Conservation (phyloP, 2,329 filamentous ascomycete genomes). For the Trichoderma simmonsii region DNA sequence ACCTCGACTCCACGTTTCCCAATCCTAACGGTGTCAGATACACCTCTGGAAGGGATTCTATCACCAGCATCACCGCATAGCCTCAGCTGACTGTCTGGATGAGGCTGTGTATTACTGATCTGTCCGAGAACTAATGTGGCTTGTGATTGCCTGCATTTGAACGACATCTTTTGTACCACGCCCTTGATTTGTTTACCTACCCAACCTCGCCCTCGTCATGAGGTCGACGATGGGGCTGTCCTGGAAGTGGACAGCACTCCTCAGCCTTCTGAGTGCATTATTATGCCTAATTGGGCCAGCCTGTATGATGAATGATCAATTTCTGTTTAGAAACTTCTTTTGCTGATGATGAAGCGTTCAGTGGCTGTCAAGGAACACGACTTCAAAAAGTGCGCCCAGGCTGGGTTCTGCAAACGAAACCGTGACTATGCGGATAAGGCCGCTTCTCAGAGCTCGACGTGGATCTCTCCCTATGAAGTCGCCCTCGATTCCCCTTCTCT, state of each 20-base stretch:
- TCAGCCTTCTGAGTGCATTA: constrained; percentile 58
- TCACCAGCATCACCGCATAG: not conserved
- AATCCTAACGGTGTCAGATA: not conserved
- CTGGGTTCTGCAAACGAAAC: constrained; percentile 96
- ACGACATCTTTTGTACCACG: not conserved
- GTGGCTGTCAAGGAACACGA: constrained; percentile 90
- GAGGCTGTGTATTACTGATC: not conserved
- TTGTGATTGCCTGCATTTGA: constrained; percentile 2
- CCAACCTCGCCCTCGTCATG: constrained; percentile 39
- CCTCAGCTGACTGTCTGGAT: not conserved
- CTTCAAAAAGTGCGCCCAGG: constrained; percentile 95
- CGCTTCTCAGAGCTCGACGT: constrained; percentile 59
- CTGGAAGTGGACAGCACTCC: constrained; percentile 61
- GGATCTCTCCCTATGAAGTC: constrained; percentile 79
- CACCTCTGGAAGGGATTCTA: constrained; percentile 17
- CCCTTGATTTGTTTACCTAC: constrained; percentile 16
- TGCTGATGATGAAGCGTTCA: constrained; percentile 36
- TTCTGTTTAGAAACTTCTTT: not conserved
- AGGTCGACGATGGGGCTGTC: constrained; percentile 49
- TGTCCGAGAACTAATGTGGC: constrained; percentile 8
- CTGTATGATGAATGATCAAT: constrained; percentile 46
- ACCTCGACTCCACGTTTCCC: constrained; percentile 22
- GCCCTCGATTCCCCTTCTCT: constrained; percentile 69
- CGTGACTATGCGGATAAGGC: constrained; percentile 82
- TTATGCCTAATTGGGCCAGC: constrained; percentile 60